Percentiles rank a stretch among this genome's conserved stretches.
Conservation (phyloP, 2,329 filamentous ascomycete species). For the Ramularia collo-cygni region DNA sequence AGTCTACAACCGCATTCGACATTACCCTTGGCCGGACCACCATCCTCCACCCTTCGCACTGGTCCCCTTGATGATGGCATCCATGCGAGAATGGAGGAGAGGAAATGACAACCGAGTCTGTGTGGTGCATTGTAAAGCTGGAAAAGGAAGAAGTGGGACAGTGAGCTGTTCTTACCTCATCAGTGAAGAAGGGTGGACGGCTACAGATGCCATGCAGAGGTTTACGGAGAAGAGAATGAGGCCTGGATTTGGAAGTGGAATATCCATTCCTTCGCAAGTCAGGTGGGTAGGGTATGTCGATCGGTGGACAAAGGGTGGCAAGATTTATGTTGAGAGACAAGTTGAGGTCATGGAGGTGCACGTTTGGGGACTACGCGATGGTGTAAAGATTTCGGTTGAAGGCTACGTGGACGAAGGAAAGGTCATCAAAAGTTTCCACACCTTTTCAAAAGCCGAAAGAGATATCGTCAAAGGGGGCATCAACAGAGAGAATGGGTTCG, state of each 20-base stretch:
- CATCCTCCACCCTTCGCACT: slow-evolving; percentile 90
- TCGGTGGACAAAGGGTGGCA: slow-evolving; percentile 65
- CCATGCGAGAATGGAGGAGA: slow-evolving; percentile 83
- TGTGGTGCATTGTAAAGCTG: slow-evolving; percentile 95
- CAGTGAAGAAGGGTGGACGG: slow-evolving; percentile 68
- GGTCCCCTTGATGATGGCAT: slow-evolving; percentile 80
- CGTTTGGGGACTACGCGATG: slow-evolving; percentile 78
- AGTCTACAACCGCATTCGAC: slow-evolving; percentile 76
- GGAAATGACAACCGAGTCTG: slow-evolving; percentile 59
- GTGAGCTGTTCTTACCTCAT: slow-evolving; percentile 85
- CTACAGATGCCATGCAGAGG: slow-evolving; percentile 55
- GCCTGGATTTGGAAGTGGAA: slow-evolving; percentile 76
- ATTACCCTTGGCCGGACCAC: slow-evolving; percentile 96
- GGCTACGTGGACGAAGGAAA: slow-evolving; percentile 86
- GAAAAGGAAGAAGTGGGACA: slow-evolving; percentile 88
- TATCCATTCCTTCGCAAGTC: slow-evolving; percentile 88
- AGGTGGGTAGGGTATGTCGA: slow-evolving; percentile 86
- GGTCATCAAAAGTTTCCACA: slow-evolving; percentile 75
- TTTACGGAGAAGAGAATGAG: slow-evolving; percentile 86
- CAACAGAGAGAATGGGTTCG: slow-evolving; percentile 34
- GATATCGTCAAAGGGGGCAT: slow-evolving; percentile 55
- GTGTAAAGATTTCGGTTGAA: slow-evolving; percentile 80
- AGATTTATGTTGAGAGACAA: slow-evolving; percentile 66
- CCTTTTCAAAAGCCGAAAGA: slow-evolving; percentile 67
- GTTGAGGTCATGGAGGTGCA: slow-evolving; percentile 86